Evolutionary conservation across 345 rosid species (phyloP).

Genomic region (Aquilaria malaccensis): DNA sequence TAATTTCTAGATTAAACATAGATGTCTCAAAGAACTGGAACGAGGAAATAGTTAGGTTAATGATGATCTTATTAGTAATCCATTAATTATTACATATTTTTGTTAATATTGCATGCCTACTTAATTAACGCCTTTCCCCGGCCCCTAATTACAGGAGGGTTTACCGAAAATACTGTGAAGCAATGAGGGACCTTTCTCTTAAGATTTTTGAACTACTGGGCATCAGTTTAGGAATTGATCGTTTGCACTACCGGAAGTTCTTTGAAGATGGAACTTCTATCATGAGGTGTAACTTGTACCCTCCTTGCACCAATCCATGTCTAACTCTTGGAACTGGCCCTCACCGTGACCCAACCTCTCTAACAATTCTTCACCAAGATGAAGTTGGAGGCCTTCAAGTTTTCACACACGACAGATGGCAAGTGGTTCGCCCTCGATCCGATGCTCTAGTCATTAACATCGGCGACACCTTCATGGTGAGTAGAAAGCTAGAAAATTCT

Average conservation of each 20-base stretch:
- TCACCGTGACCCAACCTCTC: slow-evolving; percentile 72
- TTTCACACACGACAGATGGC: slow-evolving; percentile 53
- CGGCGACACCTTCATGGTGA: slow-evolving; percentile 79
- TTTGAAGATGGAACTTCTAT: slow-evolving; percentile 58
- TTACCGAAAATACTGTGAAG: slow-evolving; percentile 44
- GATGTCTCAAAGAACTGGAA: too few species aligned
- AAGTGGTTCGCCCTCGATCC: slow-evolving; percentile 44
- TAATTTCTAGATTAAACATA: too few species aligned
- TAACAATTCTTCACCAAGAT: slow-evolving; percentile 85
- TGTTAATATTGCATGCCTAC: too few species aligned
- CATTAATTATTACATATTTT: too few species aligned
- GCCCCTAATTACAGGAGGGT: slow-evolving; percentile 23
- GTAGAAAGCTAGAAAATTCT: background rate
- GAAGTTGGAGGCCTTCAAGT: slow-evolving; percentile 78
- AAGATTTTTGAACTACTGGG: slow-evolving; percentile 39
- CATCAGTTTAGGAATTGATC: slow-evolving; percentile 44
- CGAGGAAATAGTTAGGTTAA: too few species aligned
- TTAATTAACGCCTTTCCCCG: too few species aligned
- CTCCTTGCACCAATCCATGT: slow-evolving; percentile 47
- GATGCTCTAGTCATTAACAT: slow-evolving; percentile 63
- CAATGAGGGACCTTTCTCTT: slow-evolving; percentile 33
- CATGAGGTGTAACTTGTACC: slow-evolving; percentile 61
- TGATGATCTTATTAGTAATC: too few species aligned
- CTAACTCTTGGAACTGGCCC: slow-evolving; percentile 87
- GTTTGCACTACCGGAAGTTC: slow-evolving; percentile 21